Base-by-base conservation (phyloP, 805 yeast genomes). In the Candida germanica region DNA sequence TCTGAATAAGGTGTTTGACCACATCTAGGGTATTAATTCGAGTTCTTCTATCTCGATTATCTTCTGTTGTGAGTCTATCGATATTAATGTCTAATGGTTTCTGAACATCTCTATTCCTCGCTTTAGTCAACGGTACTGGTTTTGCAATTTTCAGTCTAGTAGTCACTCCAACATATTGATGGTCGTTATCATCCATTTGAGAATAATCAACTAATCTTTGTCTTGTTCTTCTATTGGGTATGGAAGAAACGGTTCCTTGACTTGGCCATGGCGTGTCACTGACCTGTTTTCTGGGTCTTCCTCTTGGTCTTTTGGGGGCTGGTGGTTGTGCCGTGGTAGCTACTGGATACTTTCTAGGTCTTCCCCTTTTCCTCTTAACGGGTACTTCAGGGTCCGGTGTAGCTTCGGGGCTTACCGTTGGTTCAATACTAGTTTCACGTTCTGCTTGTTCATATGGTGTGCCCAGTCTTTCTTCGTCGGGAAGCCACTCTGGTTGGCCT, bases 11-110 rank as follows among this genome's bases (percentile, higher is more conserved):
- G 33, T 59, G 63, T 31, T 51, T 56, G 11, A 67, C 43, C 12
- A 65, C 71, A 41, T 67, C 72, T 3, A 66, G 33, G 1, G 69
- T 61, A 36, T 56, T 59, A 32, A 65, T 29, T 24, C 51, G 53
- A 27, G 47, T 42, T 17, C 66, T 38, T 27, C 51, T 54, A 30
- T 52, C 59, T 8, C 53, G 41, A 3, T 46, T 48, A 3, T 38
- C 39, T 7, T 47, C 52, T 3, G 49, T 49, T 6, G 43, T 34
- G 11, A 64, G 38, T 26, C 69, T 41, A 24, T 62, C 63, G 1
- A 59, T 39, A 22, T 60, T 58, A 2, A 66, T 44, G 5, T 36
- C 31, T 26, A 65, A 26, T 1, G 69, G 62, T 22, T 50, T 53
- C 44, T 28, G 25, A n/a, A 15, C 12, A 6, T 24, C 31, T 20